Conservation (phyloP, 78 protist species). For the Chrysochromulina tobinii region DNA sequence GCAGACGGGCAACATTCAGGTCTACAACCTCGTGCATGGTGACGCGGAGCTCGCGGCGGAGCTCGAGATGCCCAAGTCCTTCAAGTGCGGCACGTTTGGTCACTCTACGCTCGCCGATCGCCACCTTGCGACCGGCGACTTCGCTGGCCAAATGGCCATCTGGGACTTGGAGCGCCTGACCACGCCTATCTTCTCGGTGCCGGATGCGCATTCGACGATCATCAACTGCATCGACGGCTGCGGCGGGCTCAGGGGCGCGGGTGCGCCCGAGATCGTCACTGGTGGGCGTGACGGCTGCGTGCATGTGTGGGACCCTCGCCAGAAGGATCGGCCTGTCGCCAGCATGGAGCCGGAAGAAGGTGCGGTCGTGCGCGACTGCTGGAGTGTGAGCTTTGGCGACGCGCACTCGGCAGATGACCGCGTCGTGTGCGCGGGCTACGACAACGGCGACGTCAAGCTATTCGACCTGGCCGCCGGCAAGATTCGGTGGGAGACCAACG, state of each 20-base stretch:
- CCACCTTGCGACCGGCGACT: conserved; percentile 70
- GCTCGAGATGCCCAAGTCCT: conserved; percentile 7
- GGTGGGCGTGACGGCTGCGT: conserved; percentile 70
- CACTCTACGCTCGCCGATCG: conserved; percentile 45
- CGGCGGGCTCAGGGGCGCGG: conserved; percentile 58
- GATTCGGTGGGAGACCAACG: conserved; percentile 64
- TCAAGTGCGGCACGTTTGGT: conserved; percentile 78
- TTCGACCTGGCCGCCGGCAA: conserved; percentile 58
- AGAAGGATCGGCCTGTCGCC: conserved; percentile 54
- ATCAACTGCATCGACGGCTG: conserved; percentile 72
- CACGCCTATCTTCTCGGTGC: conserved; percentile 19
- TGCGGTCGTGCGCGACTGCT: conserved; percentile 66
- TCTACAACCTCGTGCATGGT: conserved; percentile 51
- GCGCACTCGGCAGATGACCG: background rate
- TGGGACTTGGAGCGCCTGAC: conserved; percentile 58
- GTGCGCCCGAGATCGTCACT: conserved; percentile 82
- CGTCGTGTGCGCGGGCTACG: conserved; percentile 43
- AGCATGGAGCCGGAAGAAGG: conserved; percentile 47
- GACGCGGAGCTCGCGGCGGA: conserved; percentile 1
- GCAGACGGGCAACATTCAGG: conserved; percentile 60
- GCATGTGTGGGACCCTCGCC: conserved; percentile 76
- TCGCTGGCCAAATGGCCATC: conserved; percentile 51
- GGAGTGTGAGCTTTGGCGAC: conserved; percentile 78
- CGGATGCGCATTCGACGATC: conserved; percentile 41
- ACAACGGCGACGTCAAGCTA: conserved; percentile 85